Percentiles rank a stretch among this genome's conserved stretches.
These are phyloP conservation scores for Grosmannia huntii DNA, from an alignment of 2,329 filamentous ascomycete species.

Conservation along the genomic window DNA sequence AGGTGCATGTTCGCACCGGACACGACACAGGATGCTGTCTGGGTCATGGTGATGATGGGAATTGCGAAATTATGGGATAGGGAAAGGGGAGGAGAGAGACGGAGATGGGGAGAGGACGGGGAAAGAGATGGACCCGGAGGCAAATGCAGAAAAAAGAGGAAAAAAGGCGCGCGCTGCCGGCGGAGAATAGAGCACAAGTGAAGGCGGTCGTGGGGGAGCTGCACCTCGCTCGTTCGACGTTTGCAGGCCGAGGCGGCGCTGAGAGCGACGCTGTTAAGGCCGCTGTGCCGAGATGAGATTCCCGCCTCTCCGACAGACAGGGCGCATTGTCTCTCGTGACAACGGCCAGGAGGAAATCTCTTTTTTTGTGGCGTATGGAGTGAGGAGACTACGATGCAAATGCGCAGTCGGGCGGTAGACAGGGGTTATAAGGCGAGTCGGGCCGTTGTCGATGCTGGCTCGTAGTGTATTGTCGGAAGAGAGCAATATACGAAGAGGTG, in stretches of 20 bases:
- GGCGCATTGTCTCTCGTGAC: background rate
- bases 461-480: background rate
- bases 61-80: background rate
- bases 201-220: background rate
- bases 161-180: background rate
- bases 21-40: background rate
- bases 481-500: background rate
- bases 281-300: background rate
- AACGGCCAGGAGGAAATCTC: background rate
- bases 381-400: background rate
- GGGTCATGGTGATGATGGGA: background rate
- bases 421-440: background rate
- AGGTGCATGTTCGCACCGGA: background rate
- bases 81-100: background rate
- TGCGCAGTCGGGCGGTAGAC: background rate
- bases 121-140: background rate
- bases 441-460: background rate
- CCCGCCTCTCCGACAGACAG: background rate
- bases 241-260: background rate
- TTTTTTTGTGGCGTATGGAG: background rate
- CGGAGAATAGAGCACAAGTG: background rate
- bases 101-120: background rate
- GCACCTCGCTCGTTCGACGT: background rate
- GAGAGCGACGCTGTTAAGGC: background rate
- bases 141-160: background rate